phyloP scores from a whole-genome alignment of 2,329 filamentous ascomycete genomes.

The Scedosporium apiospermum region DNA sequence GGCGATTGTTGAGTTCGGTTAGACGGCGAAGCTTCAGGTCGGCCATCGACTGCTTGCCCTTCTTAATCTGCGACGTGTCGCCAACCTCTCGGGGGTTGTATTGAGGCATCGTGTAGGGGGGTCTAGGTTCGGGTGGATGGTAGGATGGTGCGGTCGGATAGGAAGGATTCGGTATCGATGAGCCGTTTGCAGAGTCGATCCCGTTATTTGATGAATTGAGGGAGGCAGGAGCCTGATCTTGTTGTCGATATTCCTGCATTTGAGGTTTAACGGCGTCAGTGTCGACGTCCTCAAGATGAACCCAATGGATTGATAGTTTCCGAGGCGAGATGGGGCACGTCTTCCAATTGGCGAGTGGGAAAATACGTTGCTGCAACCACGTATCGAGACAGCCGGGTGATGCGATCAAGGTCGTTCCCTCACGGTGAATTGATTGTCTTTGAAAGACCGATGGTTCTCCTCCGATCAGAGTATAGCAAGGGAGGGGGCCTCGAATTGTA shows the following conservation, averaged over 20 bases:
- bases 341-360: background rate
- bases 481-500: background rate
- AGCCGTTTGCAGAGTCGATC: background rate
- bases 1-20: conserved; percentile 91
- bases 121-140: conserved; percentile 10
- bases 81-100: conserved; percentile 59
- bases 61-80: conserved; percentile 62
- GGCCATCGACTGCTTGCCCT: conserved; percentile 99
- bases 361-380: background rate
- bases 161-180: background rate
- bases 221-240: background rate
- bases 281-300: background rate
- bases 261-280: background rate
- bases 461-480: background rate
- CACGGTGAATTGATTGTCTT: background rate
- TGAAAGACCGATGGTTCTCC: background rate
- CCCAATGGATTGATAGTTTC: background rate
- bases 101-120: conserved; percentile 44
- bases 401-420: background rate
- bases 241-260: conserved; percentile 3
- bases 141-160: background rate
- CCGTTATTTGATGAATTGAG: background rate
- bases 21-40: conserved; percentile 93
- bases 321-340: background rate
- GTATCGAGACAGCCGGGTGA: background rate